Percentiles rank a stretch among this genome's conserved stretches.
These are phyloP conservation scores for Ziziphus jujuba DNA, from an alignment of 306 rosid species.

Conservation along the genomic window DNA sequence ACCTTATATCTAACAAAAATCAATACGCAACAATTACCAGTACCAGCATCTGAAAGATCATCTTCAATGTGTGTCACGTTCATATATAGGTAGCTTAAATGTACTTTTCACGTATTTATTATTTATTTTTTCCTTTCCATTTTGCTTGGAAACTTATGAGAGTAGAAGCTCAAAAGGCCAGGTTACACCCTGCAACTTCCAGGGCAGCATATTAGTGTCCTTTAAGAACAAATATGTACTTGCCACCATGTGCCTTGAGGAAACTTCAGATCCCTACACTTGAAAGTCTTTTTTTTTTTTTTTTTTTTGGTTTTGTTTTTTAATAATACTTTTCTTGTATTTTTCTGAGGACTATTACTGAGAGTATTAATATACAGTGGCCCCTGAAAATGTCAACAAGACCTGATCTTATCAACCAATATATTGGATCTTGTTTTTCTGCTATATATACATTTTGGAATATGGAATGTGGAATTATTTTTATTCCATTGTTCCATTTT, in stretches of 20 bases:
- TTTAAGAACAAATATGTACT: no score
- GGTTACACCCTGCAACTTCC: no score
- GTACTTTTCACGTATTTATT: conserved; percentile 5
- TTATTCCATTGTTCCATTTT: not conserved
- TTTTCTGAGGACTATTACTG: no score
- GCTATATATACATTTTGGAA: not conserved
- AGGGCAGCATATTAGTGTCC: no score
- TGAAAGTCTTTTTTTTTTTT: no score
- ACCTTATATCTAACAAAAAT: conserved; percentile 9
- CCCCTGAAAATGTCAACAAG: not conserved
- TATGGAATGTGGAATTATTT: not conserved
- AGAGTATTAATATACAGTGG: not conserved
- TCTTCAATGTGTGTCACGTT: conserved; percentile 8
- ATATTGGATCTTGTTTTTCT: conserved; percentile 30
- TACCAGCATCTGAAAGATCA: not conserved
- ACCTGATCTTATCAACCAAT: conserved; percentile 30
- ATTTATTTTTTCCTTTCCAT: no score
- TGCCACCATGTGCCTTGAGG: no score
- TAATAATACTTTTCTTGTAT: no score
- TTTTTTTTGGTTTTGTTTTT: no score
- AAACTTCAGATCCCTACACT: no score
- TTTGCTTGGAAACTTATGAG: no score
- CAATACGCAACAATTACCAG: not conserved
- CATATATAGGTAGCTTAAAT: conserved; percentile 11
- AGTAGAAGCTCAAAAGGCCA: no score